phyloP scores from a whole-genome alignment of 164 flowering plant species.

The Litsea cubeba region DNA sequence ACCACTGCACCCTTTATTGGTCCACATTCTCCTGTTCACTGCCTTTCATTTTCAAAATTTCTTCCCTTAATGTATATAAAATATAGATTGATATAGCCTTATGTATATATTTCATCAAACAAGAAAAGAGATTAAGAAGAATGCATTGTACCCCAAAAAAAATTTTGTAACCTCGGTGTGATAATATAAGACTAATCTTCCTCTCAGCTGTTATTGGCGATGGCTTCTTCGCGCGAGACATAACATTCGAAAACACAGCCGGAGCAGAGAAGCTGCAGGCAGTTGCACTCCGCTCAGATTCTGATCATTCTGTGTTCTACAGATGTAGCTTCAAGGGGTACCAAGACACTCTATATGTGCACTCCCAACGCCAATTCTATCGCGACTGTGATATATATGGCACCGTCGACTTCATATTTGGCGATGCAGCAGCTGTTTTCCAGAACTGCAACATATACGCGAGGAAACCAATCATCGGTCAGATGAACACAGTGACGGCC shows the following conservation, averaged over 20 bases:
- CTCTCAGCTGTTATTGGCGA: slow-evolving; percentile 39
- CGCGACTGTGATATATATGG: slow-evolving; percentile 52
- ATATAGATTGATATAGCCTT: too few relatives aligned
- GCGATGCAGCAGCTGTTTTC: slow-evolving; percentile 40
- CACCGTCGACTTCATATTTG: slow-evolving; percentile 61
- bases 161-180: too few relatives aligned
- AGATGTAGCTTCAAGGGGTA: slow-evolving; percentile 55
- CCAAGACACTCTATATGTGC: slow-evolving; percentile 57
- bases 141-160: too few relatives aligned
- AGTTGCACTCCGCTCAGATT: slow-evolving; percentile 49
- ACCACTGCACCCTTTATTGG: too few relatives aligned
- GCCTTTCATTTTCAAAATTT: too few relatives aligned
- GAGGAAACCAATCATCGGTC: slow-evolving; percentile 31
- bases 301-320: slow-evolving; percentile 46
- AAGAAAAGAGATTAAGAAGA: too few relatives aligned
- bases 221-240: slow-evolving; percentile 47
- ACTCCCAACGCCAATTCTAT: slow-evolving; percentile 59
- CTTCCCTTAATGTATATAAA: too few relatives aligned
- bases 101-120: too few relatives aligned
- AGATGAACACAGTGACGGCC: slow-evolving; percentile 50
- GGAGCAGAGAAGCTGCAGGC: slow-evolving; percentile 61
- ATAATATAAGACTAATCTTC: neutral
- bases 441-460: slow-evolving; percentile 49
- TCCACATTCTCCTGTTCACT: too few relatives aligned
- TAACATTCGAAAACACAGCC: slow-evolving; percentile 61